Conservation (phyloP, 1,139 yeast genomes). For the Meyerozyma elateridarum region DNA sequence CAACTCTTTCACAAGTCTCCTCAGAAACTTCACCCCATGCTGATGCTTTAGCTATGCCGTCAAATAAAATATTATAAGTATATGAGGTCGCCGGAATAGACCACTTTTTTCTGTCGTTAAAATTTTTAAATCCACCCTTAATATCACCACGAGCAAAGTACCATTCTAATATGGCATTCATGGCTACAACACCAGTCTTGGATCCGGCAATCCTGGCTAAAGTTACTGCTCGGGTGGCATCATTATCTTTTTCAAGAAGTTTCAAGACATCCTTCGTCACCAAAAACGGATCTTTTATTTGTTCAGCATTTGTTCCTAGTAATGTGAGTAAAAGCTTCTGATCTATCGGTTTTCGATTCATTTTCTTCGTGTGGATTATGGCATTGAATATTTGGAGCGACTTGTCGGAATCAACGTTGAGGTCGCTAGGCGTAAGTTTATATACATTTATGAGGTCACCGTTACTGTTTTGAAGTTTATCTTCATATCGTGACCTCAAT, state of each 20-base stretch:
- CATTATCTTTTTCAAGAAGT: slow-evolving; percentile 44
- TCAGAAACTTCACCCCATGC: slow-evolving; percentile 31
- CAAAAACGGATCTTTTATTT: slow-evolving; percentile 50
- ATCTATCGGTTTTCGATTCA: slow-evolving; percentile 30
- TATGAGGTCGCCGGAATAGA: slow-evolving; percentile 49
- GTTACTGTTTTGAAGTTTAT: slow-evolving; percentile 15
- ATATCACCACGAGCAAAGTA: slow-evolving; percentile 37
- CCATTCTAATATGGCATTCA: slow-evolving; percentile 55
- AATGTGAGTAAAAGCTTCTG: slow-evolving; percentile 43
- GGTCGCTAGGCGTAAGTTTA: slow-evolving; percentile 18
- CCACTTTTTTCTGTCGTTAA: slow-evolving; percentile 57
- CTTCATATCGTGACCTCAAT: slow-evolving; percentile 20
- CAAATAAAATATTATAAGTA: slow-evolving; percentile 51
- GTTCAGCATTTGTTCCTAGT: slow-evolving; percentile 54
- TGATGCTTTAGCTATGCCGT: slow-evolving; percentile 46
- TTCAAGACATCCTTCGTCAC: slow-evolving; percentile 50
- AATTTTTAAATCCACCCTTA: slow-evolving; percentile 42
- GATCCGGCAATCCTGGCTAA: slow-evolving; percentile 45
- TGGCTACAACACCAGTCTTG: slow-evolving; percentile 49
- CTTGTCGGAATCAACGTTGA: slow-evolving; percentile 18
- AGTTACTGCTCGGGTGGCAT: slow-evolving; percentile 46
- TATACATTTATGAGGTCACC: slow-evolving; percentile 19
- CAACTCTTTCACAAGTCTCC: slow-evolving; percentile 18
- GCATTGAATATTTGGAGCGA: slow-evolving; percentile 28
- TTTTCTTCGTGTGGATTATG: slow-evolving; percentile 22